Base-by-base conservation (phyloP, 1,284 basidiomycete genomes). In the Pascua guehoae region DNA sequence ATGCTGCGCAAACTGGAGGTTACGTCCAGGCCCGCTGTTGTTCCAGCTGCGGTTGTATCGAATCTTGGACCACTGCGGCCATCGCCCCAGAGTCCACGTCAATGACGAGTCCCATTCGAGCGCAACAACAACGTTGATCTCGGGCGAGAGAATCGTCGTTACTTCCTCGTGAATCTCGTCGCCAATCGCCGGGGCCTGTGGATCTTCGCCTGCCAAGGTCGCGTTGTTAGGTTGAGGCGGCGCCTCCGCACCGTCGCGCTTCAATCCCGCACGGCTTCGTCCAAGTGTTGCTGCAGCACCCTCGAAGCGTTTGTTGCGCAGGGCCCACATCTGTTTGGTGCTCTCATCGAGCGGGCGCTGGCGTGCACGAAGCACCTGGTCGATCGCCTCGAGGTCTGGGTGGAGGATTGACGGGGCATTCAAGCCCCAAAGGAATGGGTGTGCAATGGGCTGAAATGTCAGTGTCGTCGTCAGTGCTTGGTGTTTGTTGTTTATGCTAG, bases 371-470 rank as follows among this genome's bases (percentile, higher is more conserved):
- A 63, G 46, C 12, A 61, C 45, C 37, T 17, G 41, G 18, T 51
- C 47, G 16, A 67, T 59, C 37, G 44, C n/a, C 45, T 63, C 57
- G 24, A 68, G 56, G 46, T 67, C 62, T 4, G 64, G 63, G 37
- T 62, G 52, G 17, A 65, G 41, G 36, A 62, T 49, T 2, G 58
- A 61, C 39, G 59, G 56, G 12, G 66, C 66, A 17, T 57, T 49
- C 2, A 65, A 16, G 2, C 69, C 69, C 69, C 69, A 71, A 17
- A 71, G 40, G 47, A 63, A 71, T 5, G 69, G 69, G 43, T 71
- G 69, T 10, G 68, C 62, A 8, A 71, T 63, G 36, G 69, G 69
- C 65, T 68, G 48, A 10, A 32, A 12, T 16, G 50, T 59, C 8
- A 59, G 47, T 32, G 12, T 4, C 8, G 5, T 12, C 2, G 12